A percentile compares a stretch with the other conserved stretches of the same genome.
Conservation (phyloP, 306 rosid genomes). For the Medicago ruthenica region DNA sequence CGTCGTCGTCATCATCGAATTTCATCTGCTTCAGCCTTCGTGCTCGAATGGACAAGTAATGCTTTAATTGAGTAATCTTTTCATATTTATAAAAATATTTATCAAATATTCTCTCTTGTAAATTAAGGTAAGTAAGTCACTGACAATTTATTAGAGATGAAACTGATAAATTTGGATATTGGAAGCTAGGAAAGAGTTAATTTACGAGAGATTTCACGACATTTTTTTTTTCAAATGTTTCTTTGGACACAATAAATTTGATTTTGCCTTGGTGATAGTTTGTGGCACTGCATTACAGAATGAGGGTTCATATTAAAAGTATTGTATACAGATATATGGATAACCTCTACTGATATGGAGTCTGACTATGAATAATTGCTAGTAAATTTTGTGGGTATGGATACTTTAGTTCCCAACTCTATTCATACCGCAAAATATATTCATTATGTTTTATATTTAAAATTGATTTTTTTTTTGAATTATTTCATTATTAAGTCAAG, state of each 20-base stretch:
- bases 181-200: background rate
- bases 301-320: background rate
- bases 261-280: constrained; percentile 1
- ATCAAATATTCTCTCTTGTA: constrained; percentile 10
- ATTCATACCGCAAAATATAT: background rate
- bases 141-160: background rate
- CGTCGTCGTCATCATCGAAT: background rate
- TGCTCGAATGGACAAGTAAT: constrained; percentile 20
- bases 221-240: background rate
- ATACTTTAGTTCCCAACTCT: background rate
- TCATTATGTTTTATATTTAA: background rate
- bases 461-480: background rate
- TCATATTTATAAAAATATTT: background rate
- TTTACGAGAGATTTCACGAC: background rate
- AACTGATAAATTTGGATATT: background rate
- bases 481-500: background rate
- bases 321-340: background rate
- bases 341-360: background rate
- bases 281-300: background rate
- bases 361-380: background rate
- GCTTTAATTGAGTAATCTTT: background rate
- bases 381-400: background rate
- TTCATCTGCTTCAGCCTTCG: background rate
- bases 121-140: background rate
- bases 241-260: background rate